These are phyloP conservation scores for Eucalyptus viminalis DNA, from an alignment of 345 rosid species.

Conservation along the genomic window DNA sequence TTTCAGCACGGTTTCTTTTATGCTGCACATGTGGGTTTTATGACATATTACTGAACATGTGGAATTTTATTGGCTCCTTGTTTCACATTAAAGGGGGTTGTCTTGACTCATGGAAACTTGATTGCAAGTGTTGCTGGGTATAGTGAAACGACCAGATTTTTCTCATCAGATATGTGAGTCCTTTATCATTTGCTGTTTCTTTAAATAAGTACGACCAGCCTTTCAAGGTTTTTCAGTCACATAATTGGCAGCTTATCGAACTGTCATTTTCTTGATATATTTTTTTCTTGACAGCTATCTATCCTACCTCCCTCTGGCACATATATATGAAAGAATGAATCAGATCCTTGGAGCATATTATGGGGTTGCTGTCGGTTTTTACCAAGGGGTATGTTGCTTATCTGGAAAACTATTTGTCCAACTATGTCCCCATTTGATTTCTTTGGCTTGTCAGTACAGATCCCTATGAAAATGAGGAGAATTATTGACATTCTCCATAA, in stretches of 20 bases:
- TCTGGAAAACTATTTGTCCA: background rate
- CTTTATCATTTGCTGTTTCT: background rate
- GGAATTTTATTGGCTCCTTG: background rate
- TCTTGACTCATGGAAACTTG: slow-evolving; percentile 74
- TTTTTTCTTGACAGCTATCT: slow-evolving; percentile 36
- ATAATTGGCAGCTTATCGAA: background rate
- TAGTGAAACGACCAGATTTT: slow-evolving; percentile 13
- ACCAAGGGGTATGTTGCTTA: slow-evolving; percentile 69
- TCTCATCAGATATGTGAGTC: slow-evolving; percentile 74
- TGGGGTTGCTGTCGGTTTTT: slow-evolving; percentile 76
- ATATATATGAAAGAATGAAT: slow-evolving; percentile 74
- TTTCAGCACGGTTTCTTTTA: background rate
- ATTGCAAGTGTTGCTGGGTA: slow-evolving; percentile 74
- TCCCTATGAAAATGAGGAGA: background rate
- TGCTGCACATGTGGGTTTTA: background rate
- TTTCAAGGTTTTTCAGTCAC: background rate
- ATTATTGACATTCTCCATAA: background rate
- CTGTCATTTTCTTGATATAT: background rate
- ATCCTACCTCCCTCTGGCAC: slow-evolving; percentile 94
- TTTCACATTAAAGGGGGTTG: slow-evolving; percentile 48
- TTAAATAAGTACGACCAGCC: background rate
- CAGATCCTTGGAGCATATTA: slow-evolving; percentile 48
- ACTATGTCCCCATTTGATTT: background rate
- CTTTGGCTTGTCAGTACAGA: background rate
- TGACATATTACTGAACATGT: background rate